Conservation (phyloP, 371 early-diverging fungal species). For the Umbelopsis sp. region DNA sequence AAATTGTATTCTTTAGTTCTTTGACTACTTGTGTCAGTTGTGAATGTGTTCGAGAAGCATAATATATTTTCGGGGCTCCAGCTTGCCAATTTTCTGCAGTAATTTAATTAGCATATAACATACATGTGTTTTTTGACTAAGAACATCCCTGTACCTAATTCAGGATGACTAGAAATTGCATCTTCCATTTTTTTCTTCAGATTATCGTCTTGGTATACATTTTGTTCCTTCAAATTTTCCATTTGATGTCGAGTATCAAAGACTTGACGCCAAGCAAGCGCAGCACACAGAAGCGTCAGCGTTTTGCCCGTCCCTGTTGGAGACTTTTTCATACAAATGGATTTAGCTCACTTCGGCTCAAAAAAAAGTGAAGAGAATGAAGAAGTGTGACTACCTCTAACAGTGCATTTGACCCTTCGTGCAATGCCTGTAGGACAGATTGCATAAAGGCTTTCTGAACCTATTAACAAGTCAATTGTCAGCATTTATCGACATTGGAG, state of each 20-base stretch:
- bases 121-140: neutral
- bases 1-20: slow-evolving; percentile 41
- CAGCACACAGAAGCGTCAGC: slow-evolving; percentile 60
- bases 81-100: slow-evolving; percentile 19
- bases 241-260: slow-evolving; percentile 24
- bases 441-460: slow-evolving; percentile 9
- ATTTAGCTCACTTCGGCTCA: neutral
- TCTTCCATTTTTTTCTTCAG: slow-evolving; percentile 17
- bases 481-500: slow-evolving; percentile 22
- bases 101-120: neutral
- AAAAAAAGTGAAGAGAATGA: neutral
- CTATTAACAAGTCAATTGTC: neutral
- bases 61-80: slow-evolving; percentile 33
- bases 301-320: slow-evolving; percentile 66
- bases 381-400: slow-evolving; percentile 59
- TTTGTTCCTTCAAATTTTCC: slow-evolving; percentile 1
- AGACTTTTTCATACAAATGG: neutral
- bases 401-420: slow-evolving; percentile 45
- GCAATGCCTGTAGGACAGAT: slow-evolving; percentile 32
- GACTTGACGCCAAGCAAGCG: slow-evolving; percentile 48
- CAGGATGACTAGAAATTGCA: slow-evolving; percentile 18
- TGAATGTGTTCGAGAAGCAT: slow-evolving; percentile 56
- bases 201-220: neutral
- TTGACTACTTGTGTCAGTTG: slow-evolving; percentile 52
- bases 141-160: slow-evolving; percentile 5